Conservation (phyloP, 495 filamentous ascomycete genomes). For the Viridothelium virens region DNA sequence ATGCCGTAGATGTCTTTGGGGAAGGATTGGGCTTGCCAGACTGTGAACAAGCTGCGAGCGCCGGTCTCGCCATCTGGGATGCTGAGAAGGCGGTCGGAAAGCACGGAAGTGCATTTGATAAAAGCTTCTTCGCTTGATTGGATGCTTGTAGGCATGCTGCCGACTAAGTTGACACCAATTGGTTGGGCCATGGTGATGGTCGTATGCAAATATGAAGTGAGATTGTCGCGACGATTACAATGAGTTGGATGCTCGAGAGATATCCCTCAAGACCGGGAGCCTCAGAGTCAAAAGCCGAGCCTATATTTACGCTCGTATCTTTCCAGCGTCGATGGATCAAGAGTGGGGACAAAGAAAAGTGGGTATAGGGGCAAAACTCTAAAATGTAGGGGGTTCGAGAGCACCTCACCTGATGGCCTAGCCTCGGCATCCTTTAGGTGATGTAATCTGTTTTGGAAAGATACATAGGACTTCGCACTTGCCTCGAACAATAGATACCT, state of each 20-base stretch:
- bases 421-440: no score
- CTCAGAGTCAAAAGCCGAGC: no score
- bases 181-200: constrained; percentile 14
- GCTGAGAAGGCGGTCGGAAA: constrained; percentile 32
- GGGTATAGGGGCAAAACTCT: no score
- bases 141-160: constrained; percentile 32
- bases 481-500: no score
- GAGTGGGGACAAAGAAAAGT: no score
- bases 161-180: constrained; percentile 29
- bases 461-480: no score
- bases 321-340: no score
- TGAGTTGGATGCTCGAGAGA: background rate
- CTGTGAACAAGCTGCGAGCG: constrained; percentile 33
- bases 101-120: constrained; percentile 20
- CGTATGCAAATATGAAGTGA: background rate
- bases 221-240: background rate
- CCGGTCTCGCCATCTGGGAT: constrained; percentile 42
- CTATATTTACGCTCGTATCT: no score
- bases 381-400: no score
- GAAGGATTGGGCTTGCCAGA: constrained; percentile 33
- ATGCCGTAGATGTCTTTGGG: constrained; percentile 20
- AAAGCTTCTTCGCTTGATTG: constrained; percentile 33
- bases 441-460: no score
- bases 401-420: no score
- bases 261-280: background rate